Evolutionary conservation across 345 rosid species (phyloP).

Genomic region (Sapria himalayana): DNA sequence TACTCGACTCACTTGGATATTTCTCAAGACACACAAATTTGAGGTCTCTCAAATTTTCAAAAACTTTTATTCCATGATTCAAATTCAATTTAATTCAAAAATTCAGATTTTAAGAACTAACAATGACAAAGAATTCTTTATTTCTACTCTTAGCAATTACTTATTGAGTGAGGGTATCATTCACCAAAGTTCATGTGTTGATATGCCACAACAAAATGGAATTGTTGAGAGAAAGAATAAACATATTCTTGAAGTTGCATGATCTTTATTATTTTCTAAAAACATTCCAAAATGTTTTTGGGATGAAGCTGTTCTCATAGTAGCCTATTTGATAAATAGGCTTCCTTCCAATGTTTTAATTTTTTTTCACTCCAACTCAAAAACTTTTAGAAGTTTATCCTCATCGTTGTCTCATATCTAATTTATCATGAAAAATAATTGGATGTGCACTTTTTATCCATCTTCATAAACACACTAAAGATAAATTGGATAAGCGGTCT

Average conservation of each 20-base stretch:
- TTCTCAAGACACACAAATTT: not conserved
- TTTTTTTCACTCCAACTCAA: too few species aligned
- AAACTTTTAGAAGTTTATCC: not conserved
- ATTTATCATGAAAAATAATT: not conserved
- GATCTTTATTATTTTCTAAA: not conserved
- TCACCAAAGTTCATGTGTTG: not conserved
- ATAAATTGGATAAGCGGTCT: not conserved
- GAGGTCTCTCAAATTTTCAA: not conserved
- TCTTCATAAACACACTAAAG: not conserved
- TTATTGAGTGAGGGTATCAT: not conserved
- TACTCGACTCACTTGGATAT: not conserved
- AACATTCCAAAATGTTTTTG: not conserved
- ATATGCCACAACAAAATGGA: not conserved
- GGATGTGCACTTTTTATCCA: not conserved
- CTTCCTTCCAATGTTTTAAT: not conserved
- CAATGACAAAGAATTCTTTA: not conserved
- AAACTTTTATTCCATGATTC: not conserved
- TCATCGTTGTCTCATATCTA: not conserved
- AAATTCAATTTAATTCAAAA: not conserved
- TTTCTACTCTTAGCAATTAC: not conserved
- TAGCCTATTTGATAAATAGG: not conserved
- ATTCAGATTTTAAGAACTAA: not conserved
- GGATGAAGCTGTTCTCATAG: too few species aligned
- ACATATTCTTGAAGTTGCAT: not conserved
- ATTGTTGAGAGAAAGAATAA: not conserved